Evolutionary conservation across 108 stramenopile genomes (phyloP), one percentile per base, ranked within the genome.

Genomic region (Cyclostephanos tholiformis): DNA sequence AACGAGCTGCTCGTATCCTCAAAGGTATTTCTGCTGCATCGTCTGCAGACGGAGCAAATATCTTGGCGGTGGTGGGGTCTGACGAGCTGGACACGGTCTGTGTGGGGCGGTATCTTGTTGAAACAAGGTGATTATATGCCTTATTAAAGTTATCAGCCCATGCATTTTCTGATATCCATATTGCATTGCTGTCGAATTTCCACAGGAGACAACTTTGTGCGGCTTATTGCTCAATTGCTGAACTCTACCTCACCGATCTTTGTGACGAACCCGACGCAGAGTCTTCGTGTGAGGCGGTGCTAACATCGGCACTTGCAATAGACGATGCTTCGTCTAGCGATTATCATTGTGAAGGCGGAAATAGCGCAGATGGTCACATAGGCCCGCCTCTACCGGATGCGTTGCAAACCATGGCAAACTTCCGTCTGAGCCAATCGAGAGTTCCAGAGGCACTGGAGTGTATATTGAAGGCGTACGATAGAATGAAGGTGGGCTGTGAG

Each of bases 231-330:
- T 83, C 87, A 11, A 75, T 93, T 58, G 91, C 89, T 12, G 95
- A 96, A 74, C 78, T 96, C 3, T 96, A 89, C 71, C 74, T 96
- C 75, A 96, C 95, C 8, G 95, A 96, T 74, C 82, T 96, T 51
- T 96, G 95, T 69, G 90, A 82, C 38, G 92, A 88, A 63, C 92
- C 89, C 22, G 85, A 88, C 56, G 95, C 95, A 17, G 95, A 96
- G 75, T 61, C 65, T 10, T 69, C 79, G 35, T 92, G 93, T 49
- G 92, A 92, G 73, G 60, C 78, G 2, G 79, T 83, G 23, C 58
- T 95, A 3, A 69, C 76, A 69, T 65, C 79, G 25, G 95, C 95
- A 14, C 56, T 92, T 52, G 63, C 75, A 70, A 52, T 90, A 36
- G 77, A 81, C 36, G 86, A 85, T 22, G 26, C 20, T 2, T 72